These are phyloP conservation scores for Aspergillus fumigatus DNA, from an alignment of 2,329 filamentous ascomycete genomes.

Conservation along the genomic window DNA sequence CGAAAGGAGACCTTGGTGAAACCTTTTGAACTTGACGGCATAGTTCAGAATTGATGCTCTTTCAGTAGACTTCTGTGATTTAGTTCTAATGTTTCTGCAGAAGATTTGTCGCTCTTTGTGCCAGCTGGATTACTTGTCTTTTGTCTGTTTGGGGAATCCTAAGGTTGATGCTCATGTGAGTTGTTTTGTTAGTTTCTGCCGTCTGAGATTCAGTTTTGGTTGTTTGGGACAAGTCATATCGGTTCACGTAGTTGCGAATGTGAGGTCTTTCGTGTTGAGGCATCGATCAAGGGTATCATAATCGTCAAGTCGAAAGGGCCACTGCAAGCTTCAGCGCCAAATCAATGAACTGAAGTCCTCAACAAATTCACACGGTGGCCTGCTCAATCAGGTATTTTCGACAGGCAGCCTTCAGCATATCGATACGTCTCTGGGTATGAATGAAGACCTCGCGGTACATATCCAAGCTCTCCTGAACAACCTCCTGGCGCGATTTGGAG, in stretches of 20 bases:
- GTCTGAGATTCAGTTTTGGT: neutral
- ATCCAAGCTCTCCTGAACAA: slow-evolving; percentile 76
- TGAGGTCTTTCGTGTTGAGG: neutral
- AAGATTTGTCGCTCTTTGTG: neutral
- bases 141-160: neutral
- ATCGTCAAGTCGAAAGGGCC: neutral
- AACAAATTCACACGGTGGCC: slow-evolving; percentile 16
- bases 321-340: neutral
- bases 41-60: neutral
- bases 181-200: neutral
- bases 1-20: neutral
- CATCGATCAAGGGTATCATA: slow-evolving; percentile 4
- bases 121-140: neutral
- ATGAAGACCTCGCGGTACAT: slow-evolving; percentile 85
- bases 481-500: slow-evolving; percentile 64
- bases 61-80: neutral
- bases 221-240: neutral
- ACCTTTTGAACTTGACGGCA: neutral
- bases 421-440: slow-evolving; percentile 72
- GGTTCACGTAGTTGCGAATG: neutral
- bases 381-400: slow-evolving; percentile 51
- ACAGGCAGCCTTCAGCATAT: slow-evolving; percentile 56
- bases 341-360: neutral
- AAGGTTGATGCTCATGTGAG: neutral
- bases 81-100: neutral